These are phyloP conservation scores for Globisporangium splendens DNA, from an alignment of 352 stramenopile genomes.

Conservation along the genomic window DNA sequence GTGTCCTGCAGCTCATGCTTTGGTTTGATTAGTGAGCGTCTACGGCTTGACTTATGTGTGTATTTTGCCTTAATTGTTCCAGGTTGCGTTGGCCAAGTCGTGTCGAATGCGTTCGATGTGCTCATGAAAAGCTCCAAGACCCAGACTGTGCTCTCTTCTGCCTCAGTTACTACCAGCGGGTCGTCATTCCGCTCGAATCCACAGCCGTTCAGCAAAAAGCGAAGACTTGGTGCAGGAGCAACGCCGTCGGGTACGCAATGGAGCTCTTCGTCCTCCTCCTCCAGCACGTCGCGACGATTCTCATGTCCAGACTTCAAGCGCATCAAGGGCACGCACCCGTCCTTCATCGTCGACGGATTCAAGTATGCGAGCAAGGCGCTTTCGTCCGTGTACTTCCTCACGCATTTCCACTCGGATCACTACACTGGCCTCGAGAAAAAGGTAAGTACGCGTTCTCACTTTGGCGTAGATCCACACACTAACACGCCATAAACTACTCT, in stretches of 20 bases:
- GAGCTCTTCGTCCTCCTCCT: constrained; percentile 2
- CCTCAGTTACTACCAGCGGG: constrained; percentile 3
- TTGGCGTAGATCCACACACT: too few relatives aligned
- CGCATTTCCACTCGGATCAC: constrained; percentile 97
- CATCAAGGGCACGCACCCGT: constrained; percentile 66
- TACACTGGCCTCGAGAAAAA: constrained; percentile 88
- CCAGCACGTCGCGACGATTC: constrained; percentile 2
- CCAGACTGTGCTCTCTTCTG: constrained; percentile 25
- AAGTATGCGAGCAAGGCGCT: constrained; percentile 69
- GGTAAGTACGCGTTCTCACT: too few relatives aligned
- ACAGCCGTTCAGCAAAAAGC: constrained; percentile 27
- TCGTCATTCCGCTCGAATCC: not conserved
- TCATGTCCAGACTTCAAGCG: constrained; percentile 77
- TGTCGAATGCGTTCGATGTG: constrained; percentile 75
- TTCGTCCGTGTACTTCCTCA: constrained; percentile 93
- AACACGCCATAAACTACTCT: too few relatives aligned
- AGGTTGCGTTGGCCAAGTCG: constrained; percentile 12
- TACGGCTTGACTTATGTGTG: not conserved
- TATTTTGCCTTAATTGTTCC: not conserved
- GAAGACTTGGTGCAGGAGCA: not conserved
- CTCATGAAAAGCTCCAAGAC: constrained; percentile 81
- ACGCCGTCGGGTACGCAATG: constrained; percentile 13
- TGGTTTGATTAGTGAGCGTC: too few relatives aligned
- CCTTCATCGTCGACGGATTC: constrained; percentile 89
- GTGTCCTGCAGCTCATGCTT: too few relatives aligned